Evolutionary conservation across 1,284 basidiomycete species (phyloP).

Genomic region (Ustilago nuda): DNA sequence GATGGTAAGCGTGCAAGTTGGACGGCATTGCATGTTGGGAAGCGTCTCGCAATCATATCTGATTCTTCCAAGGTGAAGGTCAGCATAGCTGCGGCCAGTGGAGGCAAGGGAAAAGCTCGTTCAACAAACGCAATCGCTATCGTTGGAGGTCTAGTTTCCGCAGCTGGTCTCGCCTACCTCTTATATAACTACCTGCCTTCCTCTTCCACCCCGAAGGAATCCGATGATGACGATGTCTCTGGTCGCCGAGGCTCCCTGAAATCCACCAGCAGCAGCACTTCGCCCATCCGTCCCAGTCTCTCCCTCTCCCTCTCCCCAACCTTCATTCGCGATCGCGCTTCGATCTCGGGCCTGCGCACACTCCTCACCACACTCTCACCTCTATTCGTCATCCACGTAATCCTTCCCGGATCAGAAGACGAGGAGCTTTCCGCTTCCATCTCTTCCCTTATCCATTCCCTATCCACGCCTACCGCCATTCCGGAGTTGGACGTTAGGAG

Average conservation of each 20-base stretch:
- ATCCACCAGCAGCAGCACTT: neutral
- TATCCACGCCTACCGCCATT: conserved; percentile 19
- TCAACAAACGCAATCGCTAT: conserved; percentile 30
- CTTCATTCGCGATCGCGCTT: conserved; percentile 16
- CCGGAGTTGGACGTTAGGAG: conserved; percentile 26
- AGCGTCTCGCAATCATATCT: conserved; percentile 17
- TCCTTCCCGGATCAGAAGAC: conserved; percentile 20
- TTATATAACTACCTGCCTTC: conserved; percentile 40
- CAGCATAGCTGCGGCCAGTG: conserved; percentile 5
- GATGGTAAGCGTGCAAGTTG: neutral
- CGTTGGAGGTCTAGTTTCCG: conserved; percentile 34
- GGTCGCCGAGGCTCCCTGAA: conserved; percentile 7
- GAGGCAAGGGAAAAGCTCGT: neutral
- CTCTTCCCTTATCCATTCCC: neutral
- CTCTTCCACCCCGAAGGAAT: conserved; percentile 13
- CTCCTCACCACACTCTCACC: conserved; percentile 26
- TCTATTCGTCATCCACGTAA: conserved; percentile 40
- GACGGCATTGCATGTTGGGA: conserved; percentile 40
- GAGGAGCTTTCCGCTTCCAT: conserved; percentile 26
- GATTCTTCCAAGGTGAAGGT: neutral
- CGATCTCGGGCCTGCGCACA: conserved; percentile 17
- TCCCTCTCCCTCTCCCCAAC: conserved; percentile 31
- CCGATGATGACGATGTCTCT: conserved; percentile 32
- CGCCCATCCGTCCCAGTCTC: conserved; percentile 16
- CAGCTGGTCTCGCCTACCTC: conserved; percentile 34